A percentile compares a stretch with the other conserved stretches of the same genome.
Evolutionary conservation across 2,329 filamentous ascomycete species (phyloP).

Genomic region (Diaporthe citriasiana): DNA sequence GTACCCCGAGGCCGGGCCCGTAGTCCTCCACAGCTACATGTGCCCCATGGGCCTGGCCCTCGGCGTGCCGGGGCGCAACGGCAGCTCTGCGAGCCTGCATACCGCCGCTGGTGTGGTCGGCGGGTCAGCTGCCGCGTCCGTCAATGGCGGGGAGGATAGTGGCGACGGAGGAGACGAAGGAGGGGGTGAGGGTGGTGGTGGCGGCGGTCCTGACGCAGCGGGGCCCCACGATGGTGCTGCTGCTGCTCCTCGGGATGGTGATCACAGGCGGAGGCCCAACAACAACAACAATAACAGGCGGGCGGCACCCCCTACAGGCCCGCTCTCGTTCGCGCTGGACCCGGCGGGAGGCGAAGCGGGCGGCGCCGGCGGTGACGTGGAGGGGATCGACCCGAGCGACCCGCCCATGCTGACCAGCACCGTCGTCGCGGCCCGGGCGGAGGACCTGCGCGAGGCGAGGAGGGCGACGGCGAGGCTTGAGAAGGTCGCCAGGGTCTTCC

Average conservation of each 20-base stretch:
- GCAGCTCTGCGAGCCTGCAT: conserved; percentile 26
- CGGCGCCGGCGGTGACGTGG: conserved; percentile 42
- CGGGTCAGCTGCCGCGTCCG: neutral
- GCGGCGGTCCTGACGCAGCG: neutral
- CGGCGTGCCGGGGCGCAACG: conserved; percentile 21
- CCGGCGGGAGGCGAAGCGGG: neutral
- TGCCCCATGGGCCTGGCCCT: conserved; percentile 42
- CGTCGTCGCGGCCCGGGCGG: conserved; percentile 65
- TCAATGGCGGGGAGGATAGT: neutral
- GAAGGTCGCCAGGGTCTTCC: conserved; percentile 67
- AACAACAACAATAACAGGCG: neutral
- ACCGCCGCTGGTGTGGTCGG: conserved; percentile 3
- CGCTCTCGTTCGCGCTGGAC: neutral
- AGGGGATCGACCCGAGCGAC: conserved; percentile 46
- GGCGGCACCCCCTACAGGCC: conserved; percentile 29
- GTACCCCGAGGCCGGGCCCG: conserved; percentile 59
- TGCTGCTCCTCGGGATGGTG: neutral
- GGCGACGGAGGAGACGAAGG: neutral
- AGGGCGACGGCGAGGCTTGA: conserved; percentile 67
- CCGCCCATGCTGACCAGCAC: conserved; percentile 69
- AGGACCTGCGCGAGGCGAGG: conserved; percentile 65
- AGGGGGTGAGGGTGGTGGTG: neutral
- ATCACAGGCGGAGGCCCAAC: no score
- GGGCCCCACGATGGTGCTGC: neutral
- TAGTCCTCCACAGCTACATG: conserved; percentile 51